Base-by-base conservation (phyloP, 306 rosid genomes). In the Potentilla sterilis region DNA sequence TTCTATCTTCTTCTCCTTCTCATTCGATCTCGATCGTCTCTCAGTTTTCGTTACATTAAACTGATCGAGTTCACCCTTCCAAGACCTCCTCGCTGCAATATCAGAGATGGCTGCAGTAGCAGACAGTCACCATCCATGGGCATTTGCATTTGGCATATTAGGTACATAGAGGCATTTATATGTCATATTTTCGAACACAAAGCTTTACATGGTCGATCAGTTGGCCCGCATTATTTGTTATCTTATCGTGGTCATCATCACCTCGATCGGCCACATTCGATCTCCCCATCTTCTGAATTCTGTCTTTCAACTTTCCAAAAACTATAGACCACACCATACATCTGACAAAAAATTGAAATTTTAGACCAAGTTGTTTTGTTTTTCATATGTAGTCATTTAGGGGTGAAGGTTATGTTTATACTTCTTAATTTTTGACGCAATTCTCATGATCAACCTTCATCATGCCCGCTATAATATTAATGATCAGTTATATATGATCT, bases 91-190 rank as follows among this genome's bases (percentile, higher is more conserved):
- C 40, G 0, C 28, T 37, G 43, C 7, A 8, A 66, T 9, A 41
- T 9, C n/a, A n/a, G 40, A 68, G 16, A 87, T 92, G 92, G 80
- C 89, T 4, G 11, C 79, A 15, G 11, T 83, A 57, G 77, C 69
- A 43, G 64, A 63, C 65, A 67, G 73, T 59, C 83, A 84, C 51
- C 86, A 41, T 76, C 77, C 83, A 35, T 83, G 87, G 83, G 78
- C 90, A 75, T 81, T 91, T 77, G 75, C 91, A 69, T 93, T 93
- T 78, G 98, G 98, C 74, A 77, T 93, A 75, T 82, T 93, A 4
- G 98, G 98, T 93, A 88, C 22, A 9, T 4, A 9, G 47, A 37
- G 52, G 5, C 18, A 3, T 54, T 38, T 4, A 1, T 34, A 47
- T 18, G 35, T 57, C 32, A 24, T 57, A 22, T 3, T 57, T 57